Evolutionary conservation across 2,329 filamentous ascomycete species (phyloP), one percentile per base, ranked within the genome.

Genomic region (Fusarium veterinarium): DNA sequence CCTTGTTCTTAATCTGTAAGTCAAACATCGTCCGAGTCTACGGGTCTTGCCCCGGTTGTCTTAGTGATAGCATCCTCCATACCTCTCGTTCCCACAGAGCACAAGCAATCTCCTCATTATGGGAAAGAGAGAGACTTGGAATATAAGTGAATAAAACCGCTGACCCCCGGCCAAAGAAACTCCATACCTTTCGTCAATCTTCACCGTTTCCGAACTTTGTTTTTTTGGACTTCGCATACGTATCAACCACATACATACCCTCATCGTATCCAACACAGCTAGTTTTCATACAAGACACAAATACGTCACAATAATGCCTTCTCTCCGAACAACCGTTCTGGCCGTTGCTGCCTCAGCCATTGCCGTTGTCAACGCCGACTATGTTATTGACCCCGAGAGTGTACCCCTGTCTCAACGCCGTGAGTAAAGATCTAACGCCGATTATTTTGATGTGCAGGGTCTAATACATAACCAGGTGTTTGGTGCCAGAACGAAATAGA

Each of bases 401-500:
- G 92, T 95, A 6, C 78, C 86, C 6, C 73, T 89, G 40, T 73
- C 82, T 51, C 82, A 80, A 52, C 85, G 88, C 82, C 80, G 89
- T 91, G 84, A 64, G 89, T 64, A 62, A 16, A 31, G 14, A 37
- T 41, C n/a, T 42, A 16, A 38, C 28, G 23, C 30, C 23, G 10
- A 42, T 7, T 8, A 23, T 25, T 17, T 14, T n/a, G 17, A 30
- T 4, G 9, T n/a, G 7, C 31, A 52, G 51, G 60, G 23, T 28
- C 77, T 81, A 66, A 81, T 56, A 60, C 53, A 45, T 7, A 11
- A 17, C 17, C 64, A 91, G 89, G 86, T 66, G 77, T 79, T 16
- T 95, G 93, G 93, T 95, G 93, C 81, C 67, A 80, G 31, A 85
- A 86, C 73, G 90, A 95, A 82, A 84, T 78, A 73, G 85, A 86